phyloP scores from a whole-genome alignment of 768 basidiomycete species.

The Suillus fuscotomentosus region DNA sequence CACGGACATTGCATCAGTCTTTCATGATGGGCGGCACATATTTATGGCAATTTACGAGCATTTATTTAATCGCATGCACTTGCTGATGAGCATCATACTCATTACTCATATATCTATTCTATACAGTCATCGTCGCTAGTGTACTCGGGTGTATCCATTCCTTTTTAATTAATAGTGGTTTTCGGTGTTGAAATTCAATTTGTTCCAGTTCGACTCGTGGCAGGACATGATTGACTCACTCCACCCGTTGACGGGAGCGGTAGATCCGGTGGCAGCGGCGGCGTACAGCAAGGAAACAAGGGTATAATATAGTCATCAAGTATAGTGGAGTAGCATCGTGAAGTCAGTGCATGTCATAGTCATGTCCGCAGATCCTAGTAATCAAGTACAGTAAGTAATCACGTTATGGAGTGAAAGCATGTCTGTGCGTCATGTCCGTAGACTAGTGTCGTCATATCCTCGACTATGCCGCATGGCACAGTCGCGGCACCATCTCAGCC shows the following conservation, averaged over 20 bases:
- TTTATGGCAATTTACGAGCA: conserved; percentile 2
- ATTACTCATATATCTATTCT: not conserved
- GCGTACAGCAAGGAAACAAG: not conserved
- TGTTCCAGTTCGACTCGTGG: not conserved
- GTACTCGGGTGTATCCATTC: not conserved
- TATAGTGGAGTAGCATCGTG: not conserved
- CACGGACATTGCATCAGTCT: conserved; percentile 16
- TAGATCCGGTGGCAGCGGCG: not conserved
- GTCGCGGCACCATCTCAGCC: conserved; percentile 21
- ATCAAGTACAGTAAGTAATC: not conserved
- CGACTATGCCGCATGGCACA: conserved; percentile 31
- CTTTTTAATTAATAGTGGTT: not conserved
- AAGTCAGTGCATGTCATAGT: conserved; percentile 15
- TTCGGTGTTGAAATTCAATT: not conserved
- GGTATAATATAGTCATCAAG: not conserved
- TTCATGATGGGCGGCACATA: not conserved
- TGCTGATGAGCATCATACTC: not conserved
- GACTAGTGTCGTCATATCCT: conserved; percentile 27
- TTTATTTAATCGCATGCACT: conserved; percentile 20
- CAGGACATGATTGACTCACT: not conserved
- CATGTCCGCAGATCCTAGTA: conserved; percentile 23
- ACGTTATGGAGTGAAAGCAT: conserved; percentile 12
- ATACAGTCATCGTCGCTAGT: conserved; percentile 1
- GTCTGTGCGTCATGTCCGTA: conserved; percentile 20
- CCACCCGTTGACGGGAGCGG: not conserved